phyloP scores from a whole-genome alignment of 2,329 filamentous ascomycete genomes.

The Nectriaceae sp. region DNA sequence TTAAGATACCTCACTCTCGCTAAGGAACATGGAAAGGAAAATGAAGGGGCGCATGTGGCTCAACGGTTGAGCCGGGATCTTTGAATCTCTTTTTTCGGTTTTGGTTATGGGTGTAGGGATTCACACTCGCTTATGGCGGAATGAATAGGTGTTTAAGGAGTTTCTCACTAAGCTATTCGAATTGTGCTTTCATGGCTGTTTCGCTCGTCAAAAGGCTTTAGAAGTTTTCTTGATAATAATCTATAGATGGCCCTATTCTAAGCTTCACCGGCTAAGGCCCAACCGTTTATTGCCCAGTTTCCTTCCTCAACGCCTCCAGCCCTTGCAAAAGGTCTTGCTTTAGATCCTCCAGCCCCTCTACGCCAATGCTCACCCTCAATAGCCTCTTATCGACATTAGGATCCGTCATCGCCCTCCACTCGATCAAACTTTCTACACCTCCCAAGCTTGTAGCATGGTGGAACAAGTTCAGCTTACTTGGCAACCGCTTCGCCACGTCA shows the following conservation, averaged over 20 bases:
- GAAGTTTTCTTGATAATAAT: too few relatives aligned
- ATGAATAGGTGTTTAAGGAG: too few relatives aligned
- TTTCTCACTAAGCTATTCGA: too few relatives aligned
- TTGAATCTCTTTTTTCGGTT: not conserved
- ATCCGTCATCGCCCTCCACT: slow-evolving; percentile 95
- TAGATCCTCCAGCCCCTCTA: slow-evolving; percentile 86
- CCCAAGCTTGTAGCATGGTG: slow-evolving; percentile 94
- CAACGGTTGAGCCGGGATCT: slow-evolving; percentile 1
- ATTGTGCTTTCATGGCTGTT: too few relatives aligned
- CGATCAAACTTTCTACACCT: slow-evolving; percentile 92
- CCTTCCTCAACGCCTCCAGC: slow-evolving; percentile 54
- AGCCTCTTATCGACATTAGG: slow-evolving; percentile 68
- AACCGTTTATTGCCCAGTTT: not conserved
- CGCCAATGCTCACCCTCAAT: slow-evolving; percentile 80
- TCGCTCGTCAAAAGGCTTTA: too few relatives aligned
- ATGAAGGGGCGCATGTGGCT: not conserved
- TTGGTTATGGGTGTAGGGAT: not conserved
- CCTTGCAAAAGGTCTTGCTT: slow-evolving; percentile 71
- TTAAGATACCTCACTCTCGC: slow-evolving; percentile 6
- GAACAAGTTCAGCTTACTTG: slow-evolving; percentile 79
- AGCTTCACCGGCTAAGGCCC: too few relatives aligned
- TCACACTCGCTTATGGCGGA: not conserved
- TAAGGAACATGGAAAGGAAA: not conserved
- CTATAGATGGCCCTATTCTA: too few relatives aligned
- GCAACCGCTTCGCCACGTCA: slow-evolving; percentile 66